These are phyloP conservation scores for Ploettnerulaceae sp. DNA, from an alignment of 2,329 filamentous ascomycete genomes.

Conservation along the genomic window DNA sequence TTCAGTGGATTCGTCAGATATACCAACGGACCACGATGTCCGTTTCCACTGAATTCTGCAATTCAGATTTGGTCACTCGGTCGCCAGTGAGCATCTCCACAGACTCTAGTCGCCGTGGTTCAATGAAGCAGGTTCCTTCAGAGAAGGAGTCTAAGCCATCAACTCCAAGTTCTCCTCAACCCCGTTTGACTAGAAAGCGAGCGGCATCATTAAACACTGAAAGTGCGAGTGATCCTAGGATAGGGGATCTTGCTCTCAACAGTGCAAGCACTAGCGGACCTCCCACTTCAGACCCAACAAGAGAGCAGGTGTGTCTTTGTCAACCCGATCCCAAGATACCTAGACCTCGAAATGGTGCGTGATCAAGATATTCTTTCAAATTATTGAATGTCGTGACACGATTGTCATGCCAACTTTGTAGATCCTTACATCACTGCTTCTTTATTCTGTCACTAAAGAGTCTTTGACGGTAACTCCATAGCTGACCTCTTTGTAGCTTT, in stretches of 20 bases:
- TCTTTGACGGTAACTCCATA: slow-evolving; percentile 30
- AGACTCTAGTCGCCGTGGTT: slow-evolving; percentile 28
- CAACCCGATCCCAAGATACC: slow-evolving; percentile 68
- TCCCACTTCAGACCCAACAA: slow-evolving; percentile 21
- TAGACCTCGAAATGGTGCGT: slow-evolving; percentile 65
- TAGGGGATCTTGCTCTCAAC: slow-evolving; percentile 28
- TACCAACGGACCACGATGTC: slow-evolving; percentile 24
- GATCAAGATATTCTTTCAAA: slow-evolving; percentile 22
- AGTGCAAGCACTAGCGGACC: slow-evolving; percentile 26
- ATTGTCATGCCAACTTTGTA: slow-evolving; percentile 9
- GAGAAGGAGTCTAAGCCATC: slow-evolving; percentile 26
- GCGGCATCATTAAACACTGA: slow-evolving; percentile 31
- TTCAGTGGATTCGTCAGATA: slow-evolving; percentile 11
- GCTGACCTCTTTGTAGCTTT: slow-evolving; percentile 62
- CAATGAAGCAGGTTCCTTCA: slow-evolving; percentile 23
- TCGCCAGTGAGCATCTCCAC: slow-evolving; percentile 30
- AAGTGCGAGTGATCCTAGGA: slow-evolving; percentile 28
- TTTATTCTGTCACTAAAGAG: slow-evolving; percentile 24
- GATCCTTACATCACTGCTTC: slow-evolving; percentile 2
- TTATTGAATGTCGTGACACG: slow-evolving; percentile 20
- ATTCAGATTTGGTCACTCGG: slow-evolving; percentile 20
- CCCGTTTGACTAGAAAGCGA: slow-evolving; percentile 32
- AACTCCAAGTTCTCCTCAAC: slow-evolving; percentile 26
- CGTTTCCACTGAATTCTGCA: slow-evolving; percentile 17
- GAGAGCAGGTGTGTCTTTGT: slow-evolving; percentile 57